These are phyloP conservation scores for Boehmeria nivea DNA, from an alignment of 306 rosid genomes.

Conservation along the genomic window DNA sequence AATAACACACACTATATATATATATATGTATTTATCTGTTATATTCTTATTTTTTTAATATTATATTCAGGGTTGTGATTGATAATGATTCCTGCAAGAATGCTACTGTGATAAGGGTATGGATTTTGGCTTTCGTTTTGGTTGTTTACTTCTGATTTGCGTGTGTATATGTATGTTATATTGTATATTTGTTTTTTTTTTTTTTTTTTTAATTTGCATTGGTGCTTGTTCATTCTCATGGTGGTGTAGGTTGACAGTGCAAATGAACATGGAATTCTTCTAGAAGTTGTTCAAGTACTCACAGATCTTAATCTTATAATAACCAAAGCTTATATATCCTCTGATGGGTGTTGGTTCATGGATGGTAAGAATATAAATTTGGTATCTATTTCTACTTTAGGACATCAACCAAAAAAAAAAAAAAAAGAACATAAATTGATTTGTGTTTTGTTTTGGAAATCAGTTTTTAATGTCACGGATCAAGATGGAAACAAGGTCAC, in stretches of 20 bases:
- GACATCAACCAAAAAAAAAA: too few relatives aligned
- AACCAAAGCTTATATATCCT: slow-evolving; percentile 84
- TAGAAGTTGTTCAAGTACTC: slow-evolving; percentile 84
- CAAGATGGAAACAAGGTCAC: slow-evolving; percentile 88
- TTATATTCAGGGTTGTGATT: slow-evolving; percentile 77
- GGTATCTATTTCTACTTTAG: not conserved
- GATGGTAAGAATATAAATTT: slow-evolving; percentile 52
- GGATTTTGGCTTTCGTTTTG: not conserved
- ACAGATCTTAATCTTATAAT: slow-evolving; percentile 81
- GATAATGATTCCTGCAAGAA: slow-evolving; percentile 79
- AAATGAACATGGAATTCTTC: slow-evolving; percentile 80
- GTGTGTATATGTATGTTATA: too few relatives aligned
- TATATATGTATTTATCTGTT: too few relatives aligned
- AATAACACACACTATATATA: too few relatives aligned
- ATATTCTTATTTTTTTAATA: slow-evolving; percentile 10
- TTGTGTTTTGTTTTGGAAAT: slow-evolving; percentile 4
- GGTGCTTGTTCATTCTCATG: slow-evolving; percentile 8
- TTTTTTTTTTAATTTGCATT: slow-evolving; percentile 11
- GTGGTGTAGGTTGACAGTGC: slow-evolving; percentile 74
- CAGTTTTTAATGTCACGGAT: slow-evolving; percentile 92
- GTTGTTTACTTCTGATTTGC: slow-evolving; percentile 7
- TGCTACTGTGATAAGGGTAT: slow-evolving; percentile 84
- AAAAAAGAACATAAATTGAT: not conserved
- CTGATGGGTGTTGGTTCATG: slow-evolving; percentile 99
- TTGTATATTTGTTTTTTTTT: slow-evolving; percentile 6